Conservation (phyloP, 495 filamentous ascomycete genomes). For the Chaetomium tenue region DNA sequence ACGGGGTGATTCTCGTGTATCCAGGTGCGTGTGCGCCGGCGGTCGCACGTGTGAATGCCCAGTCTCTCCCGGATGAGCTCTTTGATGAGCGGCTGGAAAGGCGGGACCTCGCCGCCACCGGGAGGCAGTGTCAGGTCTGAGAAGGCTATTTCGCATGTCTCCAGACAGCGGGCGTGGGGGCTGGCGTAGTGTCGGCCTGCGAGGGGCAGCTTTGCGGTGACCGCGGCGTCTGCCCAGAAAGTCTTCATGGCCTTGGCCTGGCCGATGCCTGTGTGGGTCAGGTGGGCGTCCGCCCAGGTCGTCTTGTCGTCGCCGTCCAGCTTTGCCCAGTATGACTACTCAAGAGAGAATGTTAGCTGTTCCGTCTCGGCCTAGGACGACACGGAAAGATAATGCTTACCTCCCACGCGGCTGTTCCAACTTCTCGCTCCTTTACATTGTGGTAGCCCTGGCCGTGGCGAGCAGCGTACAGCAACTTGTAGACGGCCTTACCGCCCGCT, state of each 20-base stretch:
- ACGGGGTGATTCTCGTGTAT: background rate
- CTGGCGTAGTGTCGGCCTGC: background rate
- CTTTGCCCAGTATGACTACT: conserved; percentile 2
- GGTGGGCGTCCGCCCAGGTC: background rate
- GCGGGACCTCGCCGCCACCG: background rate
- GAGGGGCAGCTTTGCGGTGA: too few species aligned
- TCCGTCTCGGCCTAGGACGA: too few species aligned
- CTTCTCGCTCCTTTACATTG: background rate
- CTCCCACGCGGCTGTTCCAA: conserved; percentile 10
- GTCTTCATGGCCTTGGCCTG: background rate
- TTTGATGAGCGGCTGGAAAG: background rate
- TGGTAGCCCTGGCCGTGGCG: conserved; percentile 12
- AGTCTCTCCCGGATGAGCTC: background rate
- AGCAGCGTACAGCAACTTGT: conserved; percentile 4
- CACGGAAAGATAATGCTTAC: background rate
- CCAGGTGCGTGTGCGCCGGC: background rate
- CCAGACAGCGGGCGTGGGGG: background rate
- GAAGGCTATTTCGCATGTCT: background rate
- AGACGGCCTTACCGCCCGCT: background rate
- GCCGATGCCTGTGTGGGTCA: background rate
- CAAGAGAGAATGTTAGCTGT: too few species aligned
- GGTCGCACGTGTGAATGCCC: background rate
- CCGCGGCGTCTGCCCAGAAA: background rate
- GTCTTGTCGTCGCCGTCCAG: background rate
- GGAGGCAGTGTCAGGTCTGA: too few species aligned